Conservation (phyloP, 345 rosid genomes). For the Dipteronia dyeriana region DNA sequence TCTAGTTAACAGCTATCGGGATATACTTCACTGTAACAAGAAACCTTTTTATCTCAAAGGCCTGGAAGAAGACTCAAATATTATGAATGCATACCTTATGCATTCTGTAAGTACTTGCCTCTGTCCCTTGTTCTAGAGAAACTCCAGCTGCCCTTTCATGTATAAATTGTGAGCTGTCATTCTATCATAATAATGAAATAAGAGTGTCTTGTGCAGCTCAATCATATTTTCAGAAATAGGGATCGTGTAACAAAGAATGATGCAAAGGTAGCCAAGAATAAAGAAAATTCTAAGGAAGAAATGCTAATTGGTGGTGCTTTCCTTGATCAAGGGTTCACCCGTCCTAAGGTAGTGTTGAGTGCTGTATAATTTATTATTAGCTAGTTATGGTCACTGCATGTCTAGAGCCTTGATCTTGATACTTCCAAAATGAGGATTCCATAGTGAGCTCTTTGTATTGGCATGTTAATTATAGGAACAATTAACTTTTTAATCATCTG, state of each 20-base stretch:
- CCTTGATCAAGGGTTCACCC: constrained; percentile 94
- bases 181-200: constrained; percentile 21
- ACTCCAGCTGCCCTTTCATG: constrained; percentile 13
- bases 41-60: constrained; percentile 81
- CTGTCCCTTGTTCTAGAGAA: constrained; percentile 15
- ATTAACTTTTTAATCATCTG: not conserved
- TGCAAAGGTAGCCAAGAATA: constrained; percentile 61
- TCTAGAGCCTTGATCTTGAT: not conserved
- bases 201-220: constrained; percentile 63
- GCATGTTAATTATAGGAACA: constrained; percentile 4
- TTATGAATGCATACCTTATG: constrained; percentile 81
- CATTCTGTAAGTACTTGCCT: constrained; percentile 65
- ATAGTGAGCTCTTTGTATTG: not conserved
- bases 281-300: constrained; percentile 45
- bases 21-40: constrained; percentile 83
- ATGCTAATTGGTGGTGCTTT: constrained; percentile 53
- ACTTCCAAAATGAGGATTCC: not conserved
- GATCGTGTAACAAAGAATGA: constrained; percentile 81
- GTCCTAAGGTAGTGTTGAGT: constrained; percentile 74
- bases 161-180: constrained; percentile 7
- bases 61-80: constrained; percentile 72
- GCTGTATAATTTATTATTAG: not conserved
- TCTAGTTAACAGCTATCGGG: constrained; percentile 75
- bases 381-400: not conserved
- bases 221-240: constrained; percentile 77